These are phyloP conservation scores for Pseudophaeomoniella oleicola DNA, from an alignment of 2,329 filamentous ascomycete genomes.

Conservation along the genomic window DNA sequence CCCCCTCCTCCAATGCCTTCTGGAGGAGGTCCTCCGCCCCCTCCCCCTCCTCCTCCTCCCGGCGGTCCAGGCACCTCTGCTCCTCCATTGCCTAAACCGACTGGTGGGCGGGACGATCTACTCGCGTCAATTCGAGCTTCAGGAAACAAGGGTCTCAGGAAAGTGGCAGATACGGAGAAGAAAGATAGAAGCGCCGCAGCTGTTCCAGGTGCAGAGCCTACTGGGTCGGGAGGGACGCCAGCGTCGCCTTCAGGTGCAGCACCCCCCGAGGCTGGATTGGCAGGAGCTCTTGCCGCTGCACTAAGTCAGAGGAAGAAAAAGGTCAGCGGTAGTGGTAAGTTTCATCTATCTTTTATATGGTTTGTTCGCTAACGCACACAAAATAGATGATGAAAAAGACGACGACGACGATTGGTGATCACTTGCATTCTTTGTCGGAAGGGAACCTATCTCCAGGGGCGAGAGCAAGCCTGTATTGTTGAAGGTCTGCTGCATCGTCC, in stretches of 20 bases:
- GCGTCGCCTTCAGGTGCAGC: slow-evolving; percentile 38
- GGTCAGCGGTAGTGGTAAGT: slow-evolving; percentile 88
- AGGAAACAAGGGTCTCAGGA: slow-evolving; percentile 39
- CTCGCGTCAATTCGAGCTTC: slow-evolving; percentile 36
- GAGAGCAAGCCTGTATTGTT: too few relatives aligned
- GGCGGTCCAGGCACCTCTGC: slow-evolving; percentile 14
- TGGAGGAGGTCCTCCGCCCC: slow-evolving; percentile 24
- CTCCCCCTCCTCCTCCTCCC: slow-evolving; percentile 25
- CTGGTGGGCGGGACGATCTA: slow-evolving; percentile 26
- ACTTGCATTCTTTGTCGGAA: too few relatives aligned
- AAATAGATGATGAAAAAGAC: slow-evolving; percentile 29
- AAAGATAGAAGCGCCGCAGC: slow-evolving; percentile 29
- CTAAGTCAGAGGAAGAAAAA: slow-evolving; percentile 78
- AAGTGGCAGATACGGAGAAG: slow-evolving; percentile 30
- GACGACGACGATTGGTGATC: slow-evolving; percentile 31
- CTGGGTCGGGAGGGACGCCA: slow-evolving; percentile 46
- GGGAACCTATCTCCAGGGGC: too few relatives aligned
- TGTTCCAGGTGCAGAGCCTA: slow-evolving; percentile 30
- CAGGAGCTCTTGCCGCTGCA: slow-evolving; percentile 66
- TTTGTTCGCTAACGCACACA: slow-evolving; percentile 12
- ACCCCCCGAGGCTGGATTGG: slow-evolving; percentile 46
- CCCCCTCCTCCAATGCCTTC: slow-evolving; percentile 23
- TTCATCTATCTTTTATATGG: slow-evolving; percentile 5
- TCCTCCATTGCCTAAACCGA: slow-evolving; percentile 26
- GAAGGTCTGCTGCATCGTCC: too few relatives aligned